Base-by-base conservation (phyloP, 1,284 basidiomycete genomes). In the Cryptococcus sp. region DNA sequence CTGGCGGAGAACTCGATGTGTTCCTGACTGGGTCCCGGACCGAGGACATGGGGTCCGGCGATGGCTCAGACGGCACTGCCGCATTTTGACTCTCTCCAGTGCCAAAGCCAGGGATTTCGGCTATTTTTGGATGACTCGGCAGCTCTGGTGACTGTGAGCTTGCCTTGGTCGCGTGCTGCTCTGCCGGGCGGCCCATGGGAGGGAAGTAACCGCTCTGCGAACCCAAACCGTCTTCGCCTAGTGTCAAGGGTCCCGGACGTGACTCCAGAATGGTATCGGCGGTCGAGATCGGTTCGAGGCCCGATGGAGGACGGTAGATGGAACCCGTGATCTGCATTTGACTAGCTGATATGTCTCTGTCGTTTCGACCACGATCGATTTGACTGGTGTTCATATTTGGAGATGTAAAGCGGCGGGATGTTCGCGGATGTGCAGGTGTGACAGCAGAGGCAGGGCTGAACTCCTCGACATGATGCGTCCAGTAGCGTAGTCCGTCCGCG, bases 381-480 rank as follows among this genome's bases (percentile, higher is more conserved):
- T 42, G 17, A 42, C 45, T 50, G 13, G 38, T 39, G 4, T 30
- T 30, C n/a, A 50, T 50, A 19, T 47, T 57, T 16, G 55, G 23
- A 8, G 66, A 67, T 2, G 61, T 61, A 3, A 65, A 66, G 23
- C 67, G 54, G 15, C 68, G 55, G 23, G 65, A 59, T 3, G 52
- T 51, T 39, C 61, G 60, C 30, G 30, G 30, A 35, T 35, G 30
- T 35, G 30, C 3, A 35, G 30, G 30, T 35, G 30, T 10, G 30
- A 35, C 5, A 15, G 60, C 40, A 5, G 63, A 49, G 17, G 57
- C 46, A 0, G 76, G 89, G 2, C 88, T 90, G 88, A 90, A 93
- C 69, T 92, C 90, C 73, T 96, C 93, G 5, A 94, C 92, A 72
- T 94, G 89, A 17, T 96, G 85, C 83, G 93, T 88, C 77, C 90